Conservation (phyloP, 495 filamentous ascomycete species). For the Aspergillus nidulans region DNA sequence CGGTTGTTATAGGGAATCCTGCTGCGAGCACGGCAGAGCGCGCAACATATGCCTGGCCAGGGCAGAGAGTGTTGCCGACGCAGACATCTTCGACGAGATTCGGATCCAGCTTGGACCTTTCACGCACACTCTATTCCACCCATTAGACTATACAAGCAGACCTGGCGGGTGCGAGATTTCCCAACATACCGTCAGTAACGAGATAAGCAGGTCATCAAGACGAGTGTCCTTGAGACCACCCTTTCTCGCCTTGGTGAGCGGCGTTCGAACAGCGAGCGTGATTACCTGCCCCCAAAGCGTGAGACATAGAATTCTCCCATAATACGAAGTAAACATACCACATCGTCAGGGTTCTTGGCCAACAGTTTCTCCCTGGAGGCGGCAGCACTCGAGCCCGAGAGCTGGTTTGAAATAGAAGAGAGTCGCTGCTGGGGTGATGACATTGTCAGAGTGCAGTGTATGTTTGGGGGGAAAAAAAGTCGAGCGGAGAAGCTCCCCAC, state of each 20-base stretch:
- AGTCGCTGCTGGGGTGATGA: constrained; percentile 42
- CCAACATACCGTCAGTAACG: constrained; percentile 65
- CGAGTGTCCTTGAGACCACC: constrained; percentile 90
- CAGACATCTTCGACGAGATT: constrained; percentile 86
- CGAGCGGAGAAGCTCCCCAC: neutral
- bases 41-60: constrained; percentile 68
- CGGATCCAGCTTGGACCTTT: constrained; percentile 75
- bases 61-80: constrained; percentile 72
- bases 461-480: neutral
- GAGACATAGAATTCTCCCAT: neutral
- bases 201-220: constrained; percentile 75
- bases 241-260: constrained; percentile 72
- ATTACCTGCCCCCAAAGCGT: constrained; percentile 56
- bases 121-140: constrained; percentile 45
- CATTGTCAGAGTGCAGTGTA: constrained; percentile 18
- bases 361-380: constrained; percentile 32
- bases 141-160: neutral
- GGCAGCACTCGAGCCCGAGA: constrained; percentile 27
- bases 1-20: constrained; percentile 83
- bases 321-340: constrained; percentile 29
- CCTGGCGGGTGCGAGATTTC: neutral
- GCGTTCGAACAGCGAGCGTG: constrained; percentile 73
- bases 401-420: constrained; percentile 37
- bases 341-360: constrained; percentile 41
- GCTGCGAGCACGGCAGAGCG: constrained; percentile 85